Conservation (phyloP, 176 grass and related monocot species). For the Oropetium thomaeum region DNA sequence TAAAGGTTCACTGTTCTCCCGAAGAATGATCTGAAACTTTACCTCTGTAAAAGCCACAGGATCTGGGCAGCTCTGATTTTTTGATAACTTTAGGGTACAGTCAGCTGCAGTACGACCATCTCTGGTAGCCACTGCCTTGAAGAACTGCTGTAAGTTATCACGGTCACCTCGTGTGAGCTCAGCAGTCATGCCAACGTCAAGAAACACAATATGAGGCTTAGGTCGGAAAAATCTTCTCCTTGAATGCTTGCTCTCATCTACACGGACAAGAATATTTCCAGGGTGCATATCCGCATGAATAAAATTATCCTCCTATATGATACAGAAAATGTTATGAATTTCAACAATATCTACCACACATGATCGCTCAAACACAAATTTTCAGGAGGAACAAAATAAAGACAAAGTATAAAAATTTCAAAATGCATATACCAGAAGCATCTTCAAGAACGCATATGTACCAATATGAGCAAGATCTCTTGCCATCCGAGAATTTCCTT, state of each 20-base stretch:
- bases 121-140: conserved; percentile 83
- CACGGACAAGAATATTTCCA: conserved; percentile 91
- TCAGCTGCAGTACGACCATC: conserved; percentile 86
- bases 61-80: conserved; percentile 76
- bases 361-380: neutral
- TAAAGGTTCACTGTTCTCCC: neutral
- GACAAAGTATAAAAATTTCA: conserved; percentile 1
- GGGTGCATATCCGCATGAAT: conserved; percentile 99
- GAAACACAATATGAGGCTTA: conserved; percentile 88
- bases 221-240: conserved; percentile 69
- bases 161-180: conserved; percentile 81
- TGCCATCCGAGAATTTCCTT: conserved; percentile 64
- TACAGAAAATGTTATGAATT: neutral
- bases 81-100: conserved; percentile 78
- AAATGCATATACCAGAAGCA: conserved; percentile 74
- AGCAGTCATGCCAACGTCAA: conserved; percentile 95
- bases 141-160: conserved; percentile 79
- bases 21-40: conserved; percentile 32
- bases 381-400: neutral
- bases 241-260: conserved; percentile 48
- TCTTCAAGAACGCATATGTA: conserved; percentile 94
- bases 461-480: conserved; percentile 83
- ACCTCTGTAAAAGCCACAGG: conserved; percentile 86
- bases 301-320: conserved; percentile 91
- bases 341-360: neutral